Evolutionary conservation across 192 early-diverging fungal species (phyloP).

Genomic region (Entomortierella chlamydospora): DNA sequence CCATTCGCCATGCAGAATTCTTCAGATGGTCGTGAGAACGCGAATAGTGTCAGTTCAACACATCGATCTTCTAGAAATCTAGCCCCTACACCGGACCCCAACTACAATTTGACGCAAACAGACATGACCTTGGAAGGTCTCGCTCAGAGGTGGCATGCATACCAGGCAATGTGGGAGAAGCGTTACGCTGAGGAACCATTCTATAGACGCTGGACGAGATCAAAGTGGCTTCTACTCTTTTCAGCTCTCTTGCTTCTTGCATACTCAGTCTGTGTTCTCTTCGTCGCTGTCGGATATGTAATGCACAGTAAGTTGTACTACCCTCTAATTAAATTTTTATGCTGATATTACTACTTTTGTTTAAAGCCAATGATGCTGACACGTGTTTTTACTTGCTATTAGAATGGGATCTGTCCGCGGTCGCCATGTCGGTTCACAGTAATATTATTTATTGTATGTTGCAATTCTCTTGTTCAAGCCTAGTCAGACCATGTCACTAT

Average conservation of each 20-base stretch:
- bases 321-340: no score
- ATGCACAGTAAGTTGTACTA: slow-evolving; percentile 10
- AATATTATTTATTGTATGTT: slow-evolving; percentile 40
- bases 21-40: not conserved
- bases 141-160: slow-evolving; percentile 34
- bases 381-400: not conserved
- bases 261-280: slow-evolving; percentile 21
- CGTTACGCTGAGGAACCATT: slow-evolving; percentile 30
- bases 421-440: slow-evolving; percentile 39
- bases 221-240: slow-evolving; percentile 20
- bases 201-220: slow-evolving; percentile 46
- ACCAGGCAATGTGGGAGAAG: slow-evolving; percentile 41
- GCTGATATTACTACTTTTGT: no score
- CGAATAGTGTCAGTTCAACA: slow-evolving; percentile 7
- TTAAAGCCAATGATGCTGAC: no score
- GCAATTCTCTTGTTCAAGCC: no score
- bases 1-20: slow-evolving; percentile 13
- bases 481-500: not conserved
- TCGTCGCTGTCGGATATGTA: slow-evolving; percentile 3
- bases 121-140: slow-evolving; percentile 33
- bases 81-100: not conserved
- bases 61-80: slow-evolving; percentile 18
- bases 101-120: slow-evolving; percentile 22
- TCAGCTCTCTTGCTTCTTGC: slow-evolving; percentile 11
- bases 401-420: slow-evolving; percentile 6